Base-by-base conservation (phyloP, 2,329 filamentous ascomycete species). In the Aspergillus pseudoviridinutans region DNA sequence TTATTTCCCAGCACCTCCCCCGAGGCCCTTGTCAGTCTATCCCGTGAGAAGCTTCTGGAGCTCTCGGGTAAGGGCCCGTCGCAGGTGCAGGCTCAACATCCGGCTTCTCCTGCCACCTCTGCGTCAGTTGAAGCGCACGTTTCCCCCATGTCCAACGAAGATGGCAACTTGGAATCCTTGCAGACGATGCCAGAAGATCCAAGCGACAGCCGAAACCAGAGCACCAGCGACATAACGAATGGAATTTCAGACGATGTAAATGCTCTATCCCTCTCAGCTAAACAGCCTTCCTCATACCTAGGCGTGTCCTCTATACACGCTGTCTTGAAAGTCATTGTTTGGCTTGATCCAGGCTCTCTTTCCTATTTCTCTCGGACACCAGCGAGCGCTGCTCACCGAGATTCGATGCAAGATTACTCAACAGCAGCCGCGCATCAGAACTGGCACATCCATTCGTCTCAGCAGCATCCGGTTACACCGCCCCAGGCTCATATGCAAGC, bases 281-380 rank as follows among this genome's bases (percentile, higher is more conserved):
- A 86, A 47, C 83, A 85, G 29, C 78, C 83, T 2, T 80, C 81
- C 4, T 86, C 88, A 2, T 91, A 91, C 66, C 78, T 91, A 3
- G 88, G 88, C 1, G 86, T 89, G 17, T 91, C 88, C 0, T 91
- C 88, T 5, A 88, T 91, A 67, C 88, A 89, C 66, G 88, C 88
- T 1, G 87, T 87, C 1, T 79, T 91, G 38, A 85, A 89, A 74
- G 87, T 90, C 50, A 90, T 91, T 63, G 77, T 80, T 35, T 79
- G 76, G 72, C 78, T 83, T 49, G 81, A 82, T 56, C 83, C 83
- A 2, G 76, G 77, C 20, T 78, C 79, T 28, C 74, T 77, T 44
- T 71, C 77, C 1, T 78, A 80, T 56, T 79, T 83, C 53, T 72
- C 78, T 32, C 74, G 76, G 52, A 75, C 74, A 47, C 71, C 73